Percentiles rank a stretch among this genome's conserved stretches.
Conservation (phyloP, 2,329 filamentous ascomycete genomes). For the Penicillium sp. region DNA sequence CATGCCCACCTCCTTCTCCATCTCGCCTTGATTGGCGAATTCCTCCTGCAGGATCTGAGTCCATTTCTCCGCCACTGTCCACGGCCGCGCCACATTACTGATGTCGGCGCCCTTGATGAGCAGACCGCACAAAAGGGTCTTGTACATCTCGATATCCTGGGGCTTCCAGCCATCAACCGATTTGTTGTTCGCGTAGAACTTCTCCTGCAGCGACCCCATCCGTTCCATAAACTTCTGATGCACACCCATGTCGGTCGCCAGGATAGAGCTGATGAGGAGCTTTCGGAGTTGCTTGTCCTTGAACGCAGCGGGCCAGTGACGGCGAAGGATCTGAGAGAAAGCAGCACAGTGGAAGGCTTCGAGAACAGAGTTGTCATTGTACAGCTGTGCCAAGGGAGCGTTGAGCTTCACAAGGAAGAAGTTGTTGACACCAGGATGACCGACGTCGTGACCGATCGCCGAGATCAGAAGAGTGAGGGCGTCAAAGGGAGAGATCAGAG, state of each 20-base stretch:
- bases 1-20: slow-evolving; percentile 88
- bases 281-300: slow-evolving; percentile 79
- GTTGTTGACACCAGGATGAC: slow-evolving; percentile 97
- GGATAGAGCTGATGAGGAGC: slow-evolving; percentile 95
- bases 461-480: slow-evolving; percentile 87
- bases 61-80: slow-evolving; percentile 84
- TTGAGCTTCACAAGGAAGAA: slow-evolving; percentile 92
- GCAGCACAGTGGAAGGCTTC: slow-evolving; percentile 98
- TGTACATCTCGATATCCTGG: slow-evolving; percentile 76
- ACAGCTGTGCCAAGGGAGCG: slow-evolving; percentile 89
- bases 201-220: slow-evolving; percentile 79
- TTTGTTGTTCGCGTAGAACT: slow-evolving; percentile 69
- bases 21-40: slow-evolving; percentile 88
- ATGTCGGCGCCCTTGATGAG: slow-evolving; percentile 99
- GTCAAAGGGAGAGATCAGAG: slow-evolving; percentile 83
- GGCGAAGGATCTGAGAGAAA: slow-evolving; percentile 91
- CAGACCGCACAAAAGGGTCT: slow-evolving; percentile 82
- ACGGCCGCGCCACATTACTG: slow-evolving; percentile 91
- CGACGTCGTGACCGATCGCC: slow-evolving; percentile 97
- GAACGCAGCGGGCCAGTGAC: slow-evolving; percentile 87
- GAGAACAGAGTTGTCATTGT: slow-evolving; percentile 95
- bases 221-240: slow-evolving; percentile 97
- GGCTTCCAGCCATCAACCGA: slow-evolving; percentile 75
- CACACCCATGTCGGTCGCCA: slow-evolving; percentile 95
- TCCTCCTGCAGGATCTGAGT: slow-evolving; percentile 94